A percentile compares a stretch with the other conserved stretches of the same genome.
phyloP scores from a whole-genome alignment of 805 yeast genomes.

The Maudiozyma bulderi region DNA sequence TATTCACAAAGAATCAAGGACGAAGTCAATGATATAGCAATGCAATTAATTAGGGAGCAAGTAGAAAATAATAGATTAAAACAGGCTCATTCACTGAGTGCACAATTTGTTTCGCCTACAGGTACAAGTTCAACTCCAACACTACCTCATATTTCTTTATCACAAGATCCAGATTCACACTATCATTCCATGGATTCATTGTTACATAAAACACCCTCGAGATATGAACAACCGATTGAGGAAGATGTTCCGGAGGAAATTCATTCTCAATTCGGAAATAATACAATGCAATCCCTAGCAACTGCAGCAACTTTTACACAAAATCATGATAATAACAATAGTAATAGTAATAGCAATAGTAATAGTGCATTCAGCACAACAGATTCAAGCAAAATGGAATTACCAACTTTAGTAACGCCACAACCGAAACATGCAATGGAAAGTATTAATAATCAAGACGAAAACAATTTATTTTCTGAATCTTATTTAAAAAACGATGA shows the following conservation, averaged over 20 bases:
- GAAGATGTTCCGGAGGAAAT: background rate
- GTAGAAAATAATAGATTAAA: conserved; percentile 37
- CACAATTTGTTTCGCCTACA: background rate
- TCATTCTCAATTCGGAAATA: background rate
- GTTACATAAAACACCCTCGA: background rate
- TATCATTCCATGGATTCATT: background rate
- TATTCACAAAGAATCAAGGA: conserved; percentile 67
- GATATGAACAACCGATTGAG: background rate
- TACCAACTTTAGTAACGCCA: conserved; percentile 16
- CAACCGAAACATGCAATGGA: conserved; percentile 12
- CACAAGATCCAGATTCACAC: background rate
- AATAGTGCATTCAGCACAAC: background rate
- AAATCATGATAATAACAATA: background rate
- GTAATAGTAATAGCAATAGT: background rate
- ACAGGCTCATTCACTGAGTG: conserved; percentile 6
- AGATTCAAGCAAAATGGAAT: background rate
- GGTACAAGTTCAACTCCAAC: background rate
- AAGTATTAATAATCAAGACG: background rate
- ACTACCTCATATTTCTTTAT: background rate
- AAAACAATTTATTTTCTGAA: conserved; percentile 30
- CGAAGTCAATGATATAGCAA: conserved; percentile 66
- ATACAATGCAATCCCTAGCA: background rate
- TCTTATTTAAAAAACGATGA: conserved; percentile 34
- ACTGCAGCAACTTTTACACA: background rate
- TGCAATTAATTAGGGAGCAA: conserved; percentile 54